Conservation (phyloP, 805 yeast genomes). For the Wickerhamomyces ciferrii region DNA sequence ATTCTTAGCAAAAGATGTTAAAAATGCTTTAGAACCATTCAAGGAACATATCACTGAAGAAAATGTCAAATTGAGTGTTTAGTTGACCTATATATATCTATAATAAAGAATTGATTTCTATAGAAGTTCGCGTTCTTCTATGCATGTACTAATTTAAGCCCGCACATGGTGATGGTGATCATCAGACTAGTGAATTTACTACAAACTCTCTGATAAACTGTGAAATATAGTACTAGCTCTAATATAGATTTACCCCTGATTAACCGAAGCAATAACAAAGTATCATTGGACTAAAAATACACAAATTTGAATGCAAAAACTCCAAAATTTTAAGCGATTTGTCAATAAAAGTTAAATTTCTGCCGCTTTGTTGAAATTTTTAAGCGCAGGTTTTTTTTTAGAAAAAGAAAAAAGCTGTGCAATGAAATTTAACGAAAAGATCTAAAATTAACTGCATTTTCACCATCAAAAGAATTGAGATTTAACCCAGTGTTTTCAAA, state of each 20-base stretch:
- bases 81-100: constrained; percentile 9
- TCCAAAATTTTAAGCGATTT: no score
- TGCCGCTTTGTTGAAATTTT: no score
- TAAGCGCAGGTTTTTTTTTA: not conserved
- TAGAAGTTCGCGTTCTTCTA: not conserved
- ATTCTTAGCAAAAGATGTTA: constrained; percentile 81
- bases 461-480: no score
- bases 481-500: no score
- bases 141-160: not conserved
- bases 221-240: no score
- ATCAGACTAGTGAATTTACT: no score
- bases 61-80: constrained; percentile 78
- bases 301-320: no score
- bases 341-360: not conserved
- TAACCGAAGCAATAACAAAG: no score
- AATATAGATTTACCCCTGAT: no score
- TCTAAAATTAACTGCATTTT: not conserved
- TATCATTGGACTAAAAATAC: no score
- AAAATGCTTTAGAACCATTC: constrained; percentile 71
- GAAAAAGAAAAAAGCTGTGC: not conserved
- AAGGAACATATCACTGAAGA: constrained; percentile 53
- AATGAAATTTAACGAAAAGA: not conserved
- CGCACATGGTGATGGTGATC: not conserved
- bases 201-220: no score
- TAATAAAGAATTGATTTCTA: not conserved